Conservation (phyloP, 345 rosid species). For the Syzygium oleosum region DNA sequence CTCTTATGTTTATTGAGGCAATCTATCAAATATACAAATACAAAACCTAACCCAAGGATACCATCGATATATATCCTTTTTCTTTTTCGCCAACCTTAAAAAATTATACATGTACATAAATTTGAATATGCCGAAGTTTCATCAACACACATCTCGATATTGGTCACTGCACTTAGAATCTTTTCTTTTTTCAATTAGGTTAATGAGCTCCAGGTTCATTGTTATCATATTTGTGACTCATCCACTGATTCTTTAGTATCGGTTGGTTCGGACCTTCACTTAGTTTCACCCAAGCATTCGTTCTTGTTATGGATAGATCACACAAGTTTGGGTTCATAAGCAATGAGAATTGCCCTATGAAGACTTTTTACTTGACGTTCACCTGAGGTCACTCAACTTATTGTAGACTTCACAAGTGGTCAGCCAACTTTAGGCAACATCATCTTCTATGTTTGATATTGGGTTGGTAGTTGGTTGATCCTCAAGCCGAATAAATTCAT, state of each 20-base stretch:
- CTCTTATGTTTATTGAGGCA: background rate
- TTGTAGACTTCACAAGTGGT: background rate
- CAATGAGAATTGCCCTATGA: background rate
- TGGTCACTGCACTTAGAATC: background rate
- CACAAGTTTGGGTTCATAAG: background rate
- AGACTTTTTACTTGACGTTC: background rate
- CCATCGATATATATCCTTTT: background rate
- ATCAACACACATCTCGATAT: background rate
- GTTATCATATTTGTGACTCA: background rate
- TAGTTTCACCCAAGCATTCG: background rate
- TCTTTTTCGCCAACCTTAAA: background rate
- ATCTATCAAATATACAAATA: background rate
- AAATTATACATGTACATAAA: background rate
- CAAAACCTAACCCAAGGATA: background rate
- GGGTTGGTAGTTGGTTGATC: background rate
- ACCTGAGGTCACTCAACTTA: background rate
- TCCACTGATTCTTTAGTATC: background rate
- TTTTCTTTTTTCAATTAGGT: background rate
- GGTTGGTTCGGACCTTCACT: background rate
- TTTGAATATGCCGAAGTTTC: background rate
- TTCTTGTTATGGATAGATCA: background rate
- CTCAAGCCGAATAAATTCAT: background rate
- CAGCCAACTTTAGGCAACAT: background rate
- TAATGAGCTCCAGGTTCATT: background rate
- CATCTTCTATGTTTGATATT: background rate